These are phyloP conservation scores for Hemisphaericaspora nanyangensis DNA, from an alignment of 805 yeast species.

Conservation along the genomic window DNA sequence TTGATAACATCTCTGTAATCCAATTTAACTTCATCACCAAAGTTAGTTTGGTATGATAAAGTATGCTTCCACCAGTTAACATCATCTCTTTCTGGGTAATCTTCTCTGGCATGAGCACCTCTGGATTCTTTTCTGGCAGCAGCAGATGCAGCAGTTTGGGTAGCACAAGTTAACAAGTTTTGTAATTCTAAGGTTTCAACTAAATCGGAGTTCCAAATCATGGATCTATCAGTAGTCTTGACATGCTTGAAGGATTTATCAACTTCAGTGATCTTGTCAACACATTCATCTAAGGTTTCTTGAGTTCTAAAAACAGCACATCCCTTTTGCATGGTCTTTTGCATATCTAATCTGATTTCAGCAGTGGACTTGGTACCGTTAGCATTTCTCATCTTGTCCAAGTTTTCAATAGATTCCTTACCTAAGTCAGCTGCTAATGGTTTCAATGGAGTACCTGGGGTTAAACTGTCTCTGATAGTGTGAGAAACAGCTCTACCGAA, in stretches of 20 bases:
- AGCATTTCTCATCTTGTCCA: conserved; percentile 85
- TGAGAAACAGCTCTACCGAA: conserved; percentile 98
- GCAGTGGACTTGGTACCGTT: conserved; percentile 81
- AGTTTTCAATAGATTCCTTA: conserved; percentile 81
- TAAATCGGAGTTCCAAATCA: conserved; percentile 98
- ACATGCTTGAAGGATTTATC: conserved; percentile 73
- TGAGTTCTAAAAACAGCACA: conserved; percentile 96
- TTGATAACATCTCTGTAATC: conserved; percentile 82
- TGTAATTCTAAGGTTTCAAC: conserved; percentile 95
- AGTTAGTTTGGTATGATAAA: conserved; percentile 78
- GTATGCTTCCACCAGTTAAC: conserved; percentile 97
- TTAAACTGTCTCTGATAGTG: conserved; percentile 77
- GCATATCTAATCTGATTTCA: conserved; percentile 87
- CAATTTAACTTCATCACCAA: conserved; percentile 69
- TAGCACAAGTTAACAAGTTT: conserved; percentile 94
- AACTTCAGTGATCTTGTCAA: conserved; percentile 65
- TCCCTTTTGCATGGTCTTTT: conserved; percentile 92
- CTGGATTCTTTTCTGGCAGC: conserved; percentile 95
- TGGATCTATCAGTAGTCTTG: conserved; percentile 89
- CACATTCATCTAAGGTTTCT: conserved; percentile 89
- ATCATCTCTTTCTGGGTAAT: conserved; percentile 93
- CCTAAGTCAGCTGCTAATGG: conserved; percentile 85
- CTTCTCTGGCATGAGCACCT: conserved; percentile 99
- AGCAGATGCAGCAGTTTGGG: conserved; percentile 92
- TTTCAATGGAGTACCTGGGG: conserved; percentile 85